Conservation (phyloP, 2,329 filamentous ascomycete species). For the Graphilbum ipis-grandicollis region DNA sequence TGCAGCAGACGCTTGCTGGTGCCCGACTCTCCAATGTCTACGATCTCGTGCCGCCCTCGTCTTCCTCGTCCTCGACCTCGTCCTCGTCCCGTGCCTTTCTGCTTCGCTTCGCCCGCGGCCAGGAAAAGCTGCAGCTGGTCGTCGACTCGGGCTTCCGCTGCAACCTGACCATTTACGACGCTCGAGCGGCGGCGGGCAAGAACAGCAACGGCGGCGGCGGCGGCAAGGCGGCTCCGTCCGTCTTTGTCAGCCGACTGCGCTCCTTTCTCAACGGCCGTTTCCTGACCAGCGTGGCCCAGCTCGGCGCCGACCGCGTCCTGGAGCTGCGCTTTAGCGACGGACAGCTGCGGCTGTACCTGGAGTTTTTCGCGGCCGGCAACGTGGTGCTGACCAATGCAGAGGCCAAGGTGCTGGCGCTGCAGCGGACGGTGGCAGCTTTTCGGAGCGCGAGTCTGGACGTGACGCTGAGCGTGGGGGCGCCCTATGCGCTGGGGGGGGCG, state of each 20-base stretch:
- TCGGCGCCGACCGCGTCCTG: slow-evolving; percentile 86
- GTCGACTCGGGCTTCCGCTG: slow-evolving; percentile 93
- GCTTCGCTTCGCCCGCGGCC: slow-evolving; percentile 84
- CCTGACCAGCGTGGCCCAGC: slow-evolving; percentile 63
- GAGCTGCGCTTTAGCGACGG: slow-evolving; percentile 90
- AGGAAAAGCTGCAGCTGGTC: slow-evolving; percentile 74
- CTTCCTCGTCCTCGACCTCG: slow-evolving; percentile 3
- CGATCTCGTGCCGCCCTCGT: slow-evolving; percentile 39
- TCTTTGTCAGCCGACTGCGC: slow-evolving; percentile 69
- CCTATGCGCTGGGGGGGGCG: slow-evolving; percentile 51
- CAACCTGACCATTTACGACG: slow-evolving; percentile 71
- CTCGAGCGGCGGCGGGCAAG: slow-evolving; percentile 66
- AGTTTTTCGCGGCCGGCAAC: slow-evolving; percentile 92
- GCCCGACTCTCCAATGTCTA: slow-evolving; percentile 87
- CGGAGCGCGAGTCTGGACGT: slow-evolving; percentile 9
- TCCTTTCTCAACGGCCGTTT: slow-evolving; percentile 79
- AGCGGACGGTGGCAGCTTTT: slow-evolving; percentile 28
- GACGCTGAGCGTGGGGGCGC: slow-evolving; percentile 8
- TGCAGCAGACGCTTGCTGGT: slow-evolving; percentile 56
- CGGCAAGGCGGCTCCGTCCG: slow-evolving; percentile 37
- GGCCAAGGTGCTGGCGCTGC: slow-evolving; percentile 62
- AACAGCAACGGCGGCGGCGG: not conserved
- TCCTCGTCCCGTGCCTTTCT: slow-evolving; percentile 79
- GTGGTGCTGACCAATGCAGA: slow-evolving; percentile 80
- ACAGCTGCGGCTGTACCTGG: slow-evolving; percentile 69